phyloP scores from a whole-genome alignment of 75 land plant species.

The Cryptomeria japonica region DNA sequence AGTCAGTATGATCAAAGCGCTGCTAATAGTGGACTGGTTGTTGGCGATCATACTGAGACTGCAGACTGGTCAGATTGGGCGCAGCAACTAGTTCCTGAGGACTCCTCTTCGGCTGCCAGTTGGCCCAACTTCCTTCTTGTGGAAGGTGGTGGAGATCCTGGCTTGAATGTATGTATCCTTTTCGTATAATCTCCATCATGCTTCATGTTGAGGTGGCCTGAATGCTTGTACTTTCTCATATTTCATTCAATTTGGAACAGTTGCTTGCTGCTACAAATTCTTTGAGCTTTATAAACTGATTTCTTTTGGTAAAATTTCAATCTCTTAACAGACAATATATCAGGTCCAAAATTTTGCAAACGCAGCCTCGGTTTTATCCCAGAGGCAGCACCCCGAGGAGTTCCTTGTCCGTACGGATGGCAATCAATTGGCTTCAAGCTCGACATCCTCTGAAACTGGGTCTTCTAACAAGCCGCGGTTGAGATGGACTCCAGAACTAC shows the following conservation, averaged over 20 bases:
- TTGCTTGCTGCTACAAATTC: neutral
- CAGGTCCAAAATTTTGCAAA: neutral
- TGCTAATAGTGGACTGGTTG: slow-evolving; percentile 1
- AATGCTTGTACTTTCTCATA: neutral
- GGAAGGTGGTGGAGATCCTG: slow-evolving; percentile 9
- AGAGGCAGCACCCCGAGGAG: neutral
- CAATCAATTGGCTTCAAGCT: slow-evolving; percentile 10
- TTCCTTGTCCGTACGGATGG: neutral
- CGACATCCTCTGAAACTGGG: slow-evolving; percentile 5
- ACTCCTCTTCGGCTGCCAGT: neutral
- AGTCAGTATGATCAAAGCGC: slow-evolving; percentile 4
- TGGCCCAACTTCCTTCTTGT: neutral
- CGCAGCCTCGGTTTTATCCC: neutral
- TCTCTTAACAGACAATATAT: slow-evolving; percentile 1
- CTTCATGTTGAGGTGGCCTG: neutral
- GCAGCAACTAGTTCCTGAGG: neutral
- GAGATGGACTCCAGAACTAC: slow-evolving; percentile 27
- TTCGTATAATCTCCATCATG: neutral
- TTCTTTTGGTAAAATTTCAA: neutral
- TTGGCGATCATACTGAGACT: neutral
- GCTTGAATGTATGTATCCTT: slow-evolving; percentile 11
- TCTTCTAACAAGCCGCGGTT: slow-evolving; percentile 10
- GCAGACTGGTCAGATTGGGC: slow-evolving; percentile 9
- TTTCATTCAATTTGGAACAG: neutral
- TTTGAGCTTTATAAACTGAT: neutral